Conservation (phyloP, 306 rosid species). For the Medicago lupulina region DNA sequence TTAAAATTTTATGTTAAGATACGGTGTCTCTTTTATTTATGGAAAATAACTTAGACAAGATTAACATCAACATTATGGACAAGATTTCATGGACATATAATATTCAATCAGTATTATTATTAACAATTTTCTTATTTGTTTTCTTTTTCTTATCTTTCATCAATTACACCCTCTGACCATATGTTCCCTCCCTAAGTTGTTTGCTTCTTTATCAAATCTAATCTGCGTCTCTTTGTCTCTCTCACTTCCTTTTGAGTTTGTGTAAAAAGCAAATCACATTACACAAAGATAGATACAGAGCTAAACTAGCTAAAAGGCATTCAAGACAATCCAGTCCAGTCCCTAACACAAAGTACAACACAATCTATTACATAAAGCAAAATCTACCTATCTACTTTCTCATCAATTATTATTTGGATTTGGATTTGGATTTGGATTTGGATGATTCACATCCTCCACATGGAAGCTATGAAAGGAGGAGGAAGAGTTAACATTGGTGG, state of each 20-base stretch:
- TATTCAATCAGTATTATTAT: too few relatives aligned
- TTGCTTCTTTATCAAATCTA: neutral
- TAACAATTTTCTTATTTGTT: neutral
- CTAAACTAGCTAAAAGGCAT: neutral
- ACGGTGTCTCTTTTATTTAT: too few relatives aligned
- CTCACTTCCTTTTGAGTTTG: conserved; percentile 12
- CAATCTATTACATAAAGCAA: neutral
- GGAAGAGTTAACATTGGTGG: conserved; percentile 54
- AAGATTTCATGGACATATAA: too few relatives aligned
- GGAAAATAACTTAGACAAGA: too few relatives aligned
- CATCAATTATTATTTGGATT: neutral
- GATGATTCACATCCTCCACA: conserved; percentile 40
- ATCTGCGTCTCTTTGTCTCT: conserved; percentile 11
- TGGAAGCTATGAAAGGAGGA: conserved; percentile 58
- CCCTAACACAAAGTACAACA: neutral
- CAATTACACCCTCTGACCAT: conserved; percentile 46
- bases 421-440: neutral
- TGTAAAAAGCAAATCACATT: conserved; percentile 22
- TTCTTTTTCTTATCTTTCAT: conserved; percentile 23
- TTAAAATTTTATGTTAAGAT: too few relatives aligned
- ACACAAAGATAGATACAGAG: neutral
- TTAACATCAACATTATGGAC: too few relatives aligned
- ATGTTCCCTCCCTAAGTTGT: conserved; percentile 32
- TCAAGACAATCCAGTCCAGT: too few relatives aligned
- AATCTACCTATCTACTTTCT: neutral